Conservation (phyloP, 139 green algal genomes). For the Spirogloea muscicola region DNA sequence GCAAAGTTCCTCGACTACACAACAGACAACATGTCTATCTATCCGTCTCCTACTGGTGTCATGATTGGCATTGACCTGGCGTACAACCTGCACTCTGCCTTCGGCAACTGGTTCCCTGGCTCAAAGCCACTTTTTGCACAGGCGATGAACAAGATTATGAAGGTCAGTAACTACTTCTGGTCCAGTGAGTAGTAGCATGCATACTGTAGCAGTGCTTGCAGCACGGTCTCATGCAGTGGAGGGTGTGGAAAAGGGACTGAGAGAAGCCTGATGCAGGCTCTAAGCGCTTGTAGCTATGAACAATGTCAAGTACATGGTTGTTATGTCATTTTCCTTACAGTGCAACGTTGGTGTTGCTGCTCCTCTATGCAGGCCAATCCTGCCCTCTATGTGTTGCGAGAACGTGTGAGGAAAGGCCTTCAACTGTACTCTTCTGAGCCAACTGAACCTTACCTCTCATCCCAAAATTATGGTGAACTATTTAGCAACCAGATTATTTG, state of each 20-base stretch:
- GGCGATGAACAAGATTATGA: slow-evolving; percentile 83
- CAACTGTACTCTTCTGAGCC: slow-evolving; percentile 98
- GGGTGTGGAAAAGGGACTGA: not conserved
- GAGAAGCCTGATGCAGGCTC: not conserved
- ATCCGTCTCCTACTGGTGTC: slow-evolving; percentile 89
- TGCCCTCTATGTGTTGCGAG: slow-evolving; percentile 96
- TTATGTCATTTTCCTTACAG: not conserved
- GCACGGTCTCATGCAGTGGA: not conserved
- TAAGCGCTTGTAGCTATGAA: not conserved
- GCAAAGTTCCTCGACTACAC: slow-evolving; percentile 99
- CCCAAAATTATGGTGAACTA: slow-evolving; percentile 98
- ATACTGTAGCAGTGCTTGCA: not conserved
- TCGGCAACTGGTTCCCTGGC: slow-evolving; percentile 98
- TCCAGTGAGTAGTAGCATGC: not conserved
- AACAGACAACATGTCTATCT: slow-evolving; percentile 99
- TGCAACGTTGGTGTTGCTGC: not conserved
- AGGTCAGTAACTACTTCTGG: slow-evolving; percentile 2
- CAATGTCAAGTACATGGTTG: not conserved
- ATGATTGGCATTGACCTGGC: slow-evolving; percentile 98
- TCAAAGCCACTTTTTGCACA: slow-evolving; percentile 86
- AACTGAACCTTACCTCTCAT: slow-evolving; percentile 97
- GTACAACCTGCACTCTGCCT: slow-evolving; percentile 97
- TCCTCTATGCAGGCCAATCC: slow-evolving; percentile 97
- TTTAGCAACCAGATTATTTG: slow-evolving; percentile 99
- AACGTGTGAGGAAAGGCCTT: slow-evolving; percentile 94